Evolutionary conservation across 164 flowering plant genomes (phyloP).

Genomic region (Kalanchoe fedtschenkoi): DNA sequence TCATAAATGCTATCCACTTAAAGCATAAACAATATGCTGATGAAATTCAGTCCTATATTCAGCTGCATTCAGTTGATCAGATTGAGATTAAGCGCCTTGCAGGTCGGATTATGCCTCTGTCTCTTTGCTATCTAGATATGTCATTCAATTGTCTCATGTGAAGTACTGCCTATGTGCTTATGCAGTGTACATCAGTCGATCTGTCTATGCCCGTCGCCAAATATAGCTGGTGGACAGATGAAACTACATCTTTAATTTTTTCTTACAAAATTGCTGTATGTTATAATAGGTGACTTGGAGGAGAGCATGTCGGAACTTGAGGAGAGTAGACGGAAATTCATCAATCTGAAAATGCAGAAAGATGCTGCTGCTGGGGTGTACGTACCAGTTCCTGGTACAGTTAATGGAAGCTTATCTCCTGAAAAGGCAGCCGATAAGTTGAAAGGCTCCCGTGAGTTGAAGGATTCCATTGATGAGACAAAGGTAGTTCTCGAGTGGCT

Average conservation of each 20-base stretch:
- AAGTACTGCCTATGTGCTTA: slow-evolving; percentile 7
- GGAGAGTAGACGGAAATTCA: slow-evolving; percentile 78
- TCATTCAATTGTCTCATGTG: background rate
- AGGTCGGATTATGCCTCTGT: slow-evolving; percentile 31
- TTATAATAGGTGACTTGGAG: slow-evolving; percentile 70
- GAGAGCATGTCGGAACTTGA: slow-evolving; percentile 88
- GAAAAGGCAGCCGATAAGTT: slow-evolving; percentile 56
- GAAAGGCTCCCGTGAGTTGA: slow-evolving; percentile 51
- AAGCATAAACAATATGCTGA: slow-evolving; percentile 71
- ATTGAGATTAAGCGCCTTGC: slow-evolving; percentile 65
- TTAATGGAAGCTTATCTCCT: slow-evolving; percentile 65
- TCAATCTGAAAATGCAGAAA: slow-evolving; percentile 75
- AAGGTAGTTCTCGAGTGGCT: slow-evolving; percentile 37
- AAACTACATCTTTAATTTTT: background rate
- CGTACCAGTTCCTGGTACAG: slow-evolving; percentile 26
- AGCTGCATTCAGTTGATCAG: slow-evolving; percentile 40
- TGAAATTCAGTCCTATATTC: slow-evolving; percentile 37
- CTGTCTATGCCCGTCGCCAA: background rate
- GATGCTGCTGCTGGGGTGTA: slow-evolving; percentile 44
- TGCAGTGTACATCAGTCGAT: background rate
- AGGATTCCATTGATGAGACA: slow-evolving; percentile 71
- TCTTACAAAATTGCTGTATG: slow-evolving; percentile 8
- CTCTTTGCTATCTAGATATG: background rate
- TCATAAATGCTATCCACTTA: slow-evolving; percentile 46
- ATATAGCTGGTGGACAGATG: background rate